Evolutionary conservation across 305 asterid species (phyloP).

Genomic region (Salvia sclarea): DNA sequence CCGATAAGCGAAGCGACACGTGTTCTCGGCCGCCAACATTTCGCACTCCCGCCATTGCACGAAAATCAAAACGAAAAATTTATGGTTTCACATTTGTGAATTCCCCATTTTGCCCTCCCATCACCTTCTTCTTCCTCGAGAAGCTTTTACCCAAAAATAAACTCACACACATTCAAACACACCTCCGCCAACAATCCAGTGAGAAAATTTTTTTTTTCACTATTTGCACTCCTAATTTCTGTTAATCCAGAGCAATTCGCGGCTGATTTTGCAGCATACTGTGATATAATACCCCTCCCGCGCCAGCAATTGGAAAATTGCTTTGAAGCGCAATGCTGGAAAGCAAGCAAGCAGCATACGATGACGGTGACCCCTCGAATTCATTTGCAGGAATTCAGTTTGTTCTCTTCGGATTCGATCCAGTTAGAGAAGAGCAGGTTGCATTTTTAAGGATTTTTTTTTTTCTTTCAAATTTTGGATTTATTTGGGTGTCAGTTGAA

Average conservation of each 20-base stretch:
- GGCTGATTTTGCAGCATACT: neutral
- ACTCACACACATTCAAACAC: conserved; percentile 6
- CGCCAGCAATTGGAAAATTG: conserved; percentile 12
- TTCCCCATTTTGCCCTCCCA: conserved; percentile 43
- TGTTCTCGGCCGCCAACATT: conserved; percentile 25
- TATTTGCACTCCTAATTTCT: neutral
- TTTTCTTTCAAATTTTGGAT: neutral
- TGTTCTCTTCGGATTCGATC: conserved; percentile 61
- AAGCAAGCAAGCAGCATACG: conserved; percentile 38
- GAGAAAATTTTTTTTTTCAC: neutral
- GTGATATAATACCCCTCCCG: conserved; percentile 21
- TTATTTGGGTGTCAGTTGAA: neutral
- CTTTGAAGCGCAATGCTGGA: conserved; percentile 36
- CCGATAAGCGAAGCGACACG: conserved; percentile 26
- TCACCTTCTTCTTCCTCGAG: conserved; percentile 45
- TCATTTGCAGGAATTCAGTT: conserved; percentile 59
- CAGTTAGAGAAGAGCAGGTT: conserved; percentile 51
- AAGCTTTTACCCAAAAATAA: conserved; percentile 41
- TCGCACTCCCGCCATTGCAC: conserved; percentile 64
- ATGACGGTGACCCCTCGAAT: conserved; percentile 43
- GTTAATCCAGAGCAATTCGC: neutral
- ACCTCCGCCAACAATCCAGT: neutral
- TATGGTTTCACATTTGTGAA: conserved; percentile 16
- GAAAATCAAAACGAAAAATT: conserved; percentile 41
- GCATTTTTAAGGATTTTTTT: conserved; percentile 4